These are phyloP conservation scores for Mucor saturninus DNA, from an alignment of 371 early-diverging fungal species.

Conservation along the genomic window DNA sequence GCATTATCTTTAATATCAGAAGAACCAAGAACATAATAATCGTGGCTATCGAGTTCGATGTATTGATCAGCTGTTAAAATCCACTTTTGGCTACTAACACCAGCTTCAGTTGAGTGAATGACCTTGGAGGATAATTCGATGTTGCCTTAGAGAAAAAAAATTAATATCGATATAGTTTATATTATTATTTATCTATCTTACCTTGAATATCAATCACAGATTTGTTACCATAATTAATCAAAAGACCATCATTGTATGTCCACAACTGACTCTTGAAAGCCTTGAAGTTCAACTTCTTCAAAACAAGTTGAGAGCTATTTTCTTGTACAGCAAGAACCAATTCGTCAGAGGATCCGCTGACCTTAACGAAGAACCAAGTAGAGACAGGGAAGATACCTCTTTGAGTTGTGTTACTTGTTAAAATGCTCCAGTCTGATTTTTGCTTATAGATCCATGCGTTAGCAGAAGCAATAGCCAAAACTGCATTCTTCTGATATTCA, in stretches of 20 bases:
- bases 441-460: constrained; percentile 32
- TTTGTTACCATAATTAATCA: constrained; percentile 59
- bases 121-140: constrained; percentile 25
- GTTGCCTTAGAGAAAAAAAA: neutral
- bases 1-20: constrained; percentile 23
- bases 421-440: constrained; percentile 24
- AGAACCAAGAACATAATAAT: constrained; percentile 30
- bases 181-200: constrained; percentile 6
- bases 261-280: constrained; percentile 52
- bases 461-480: constrained; percentile 23
- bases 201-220: constrained; percentile 47
- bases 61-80: constrained; percentile 42
- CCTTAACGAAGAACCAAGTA: constrained; percentile 51
- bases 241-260: constrained; percentile 54
- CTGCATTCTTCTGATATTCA: constrained; percentile 26
- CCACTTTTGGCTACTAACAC: constrained; percentile 43
- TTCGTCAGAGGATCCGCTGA: constrained; percentile 18
- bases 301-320: constrained; percentile 24
- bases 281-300: constrained; percentile 36
- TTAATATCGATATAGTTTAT: neutral
- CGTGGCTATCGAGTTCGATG: constrained; percentile 42
- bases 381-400: constrained; percentile 45
- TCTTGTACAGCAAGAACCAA: constrained; percentile 38
- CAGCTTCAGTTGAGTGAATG: constrained; percentile 28
- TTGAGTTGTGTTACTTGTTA: constrained; percentile 26